These are phyloP conservation scores for Luffa acutangula DNA, from an alignment of 306 rosid genomes.

Conservation along the genomic window DNA sequence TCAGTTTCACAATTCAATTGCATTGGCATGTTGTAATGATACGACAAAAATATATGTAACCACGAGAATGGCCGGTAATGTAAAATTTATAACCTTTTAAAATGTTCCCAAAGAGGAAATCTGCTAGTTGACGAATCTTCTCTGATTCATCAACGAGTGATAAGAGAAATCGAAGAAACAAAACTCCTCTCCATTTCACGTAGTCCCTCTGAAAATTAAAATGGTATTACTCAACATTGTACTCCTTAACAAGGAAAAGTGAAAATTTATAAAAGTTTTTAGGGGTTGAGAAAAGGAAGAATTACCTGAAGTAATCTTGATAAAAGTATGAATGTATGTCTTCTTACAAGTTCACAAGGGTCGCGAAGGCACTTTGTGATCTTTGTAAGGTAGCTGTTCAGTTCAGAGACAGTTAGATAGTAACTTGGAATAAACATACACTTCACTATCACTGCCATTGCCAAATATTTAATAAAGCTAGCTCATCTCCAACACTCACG, in stretches of 20 bases:
- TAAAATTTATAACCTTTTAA: slow-evolving; percentile 55
- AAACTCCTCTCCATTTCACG: slow-evolving; percentile 97
- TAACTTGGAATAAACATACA: neutral
- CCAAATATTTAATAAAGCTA: neutral
- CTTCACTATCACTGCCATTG: neutral
- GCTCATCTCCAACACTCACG: neutral
- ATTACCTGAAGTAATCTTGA: slow-evolving; percentile 85
- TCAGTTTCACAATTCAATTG: neutral
- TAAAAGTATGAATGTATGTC: slow-evolving; percentile 86
- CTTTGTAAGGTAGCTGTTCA: slow-evolving; percentile 72
- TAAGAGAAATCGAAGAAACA: slow-evolving; percentile 86
- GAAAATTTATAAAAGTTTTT: neutral
- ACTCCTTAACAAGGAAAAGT: slow-evolving; percentile 1
- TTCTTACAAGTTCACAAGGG: slow-evolving; percentile 93
- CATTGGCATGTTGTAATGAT: neutral
- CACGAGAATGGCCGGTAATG: neutral
- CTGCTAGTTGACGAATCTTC: slow-evolving; percentile 65
- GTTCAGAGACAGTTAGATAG: slow-evolving; percentile 19
- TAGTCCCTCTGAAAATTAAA: slow-evolving; percentile 63
- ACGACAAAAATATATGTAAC: neutral
- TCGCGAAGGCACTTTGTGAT: slow-evolving; percentile 82
- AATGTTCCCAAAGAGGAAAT: slow-evolving; percentile 73
- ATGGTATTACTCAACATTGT: neutral
- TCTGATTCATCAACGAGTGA: slow-evolving; percentile 95
- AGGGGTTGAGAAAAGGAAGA: neutral